Evolutionary conservation across 1,284 basidiomycete species (phyloP), one percentile per base, ranked within the genome.

Genomic region (Ceratobasidium theobromae): DNA sequence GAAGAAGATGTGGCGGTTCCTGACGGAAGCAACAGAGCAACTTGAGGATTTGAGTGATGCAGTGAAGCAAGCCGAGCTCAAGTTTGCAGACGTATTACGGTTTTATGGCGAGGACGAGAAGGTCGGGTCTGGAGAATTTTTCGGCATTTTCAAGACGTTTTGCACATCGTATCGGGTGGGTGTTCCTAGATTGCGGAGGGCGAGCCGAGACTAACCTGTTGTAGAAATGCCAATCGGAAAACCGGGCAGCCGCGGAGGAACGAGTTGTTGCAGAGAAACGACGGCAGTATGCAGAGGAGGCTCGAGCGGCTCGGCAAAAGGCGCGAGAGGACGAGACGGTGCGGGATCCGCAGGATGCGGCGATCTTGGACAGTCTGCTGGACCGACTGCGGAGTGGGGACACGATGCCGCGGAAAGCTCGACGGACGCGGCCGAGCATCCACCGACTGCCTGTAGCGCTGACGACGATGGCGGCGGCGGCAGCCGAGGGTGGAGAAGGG

Each of bases 41-140:
- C 76, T 97, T 57, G 89, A 90, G 67, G 89, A 93, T 72, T 80
- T 98, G 32, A 82, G 86, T 25, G 94, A 97, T 73, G 86, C 92
- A 71, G 87, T 95, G 67, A 88, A 90, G 64, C 82, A 87, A 57
- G 93, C 94, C 0, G 90, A 93, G 43, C 82, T 86, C 1, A 86
- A 84, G 0, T 93, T 93, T 73, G 82, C 82, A 18, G 91, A 95
- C 67, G 92, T 92, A 16, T 82, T 95, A 68, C 87, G 82, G 60
- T 95, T 93, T 74, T 98, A 92, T 73, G 94, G 94, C 21, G 95
- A 98, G 76, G 93, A 95, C 49, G 88, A 91, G 72, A 92, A 91
- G 77, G 87, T 80, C 69, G 79, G 84, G 27, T 92, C 90, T 0
- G 81, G 87, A 5, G 93, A 96, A 73, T 98, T 97, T 78, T 98